These are phyloP conservation scores for Populus tremula DNA, from an alignment of 345 rosid genomes.

Conservation along the genomic window DNA sequence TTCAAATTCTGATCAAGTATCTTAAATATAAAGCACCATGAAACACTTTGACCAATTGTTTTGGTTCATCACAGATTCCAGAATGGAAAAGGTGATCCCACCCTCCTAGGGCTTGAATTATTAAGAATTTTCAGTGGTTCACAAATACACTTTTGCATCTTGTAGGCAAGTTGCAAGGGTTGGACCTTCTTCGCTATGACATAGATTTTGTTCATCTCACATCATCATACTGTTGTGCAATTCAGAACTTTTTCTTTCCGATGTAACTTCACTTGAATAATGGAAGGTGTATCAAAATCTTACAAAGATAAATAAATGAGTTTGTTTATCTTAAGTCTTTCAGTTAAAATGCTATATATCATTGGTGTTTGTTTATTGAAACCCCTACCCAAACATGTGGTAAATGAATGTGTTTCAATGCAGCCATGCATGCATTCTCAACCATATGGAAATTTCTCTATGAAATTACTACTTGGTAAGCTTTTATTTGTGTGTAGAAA, in stretches of 20 bases:
- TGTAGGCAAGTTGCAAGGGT: slow-evolving; percentile 33
- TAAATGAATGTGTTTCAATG: no score
- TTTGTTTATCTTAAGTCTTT: background rate
- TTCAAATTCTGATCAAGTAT: background rate
- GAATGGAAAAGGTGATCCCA: background rate
- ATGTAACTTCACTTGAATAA: background rate
- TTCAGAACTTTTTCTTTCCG: background rate
- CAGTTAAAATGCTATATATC: background rate
- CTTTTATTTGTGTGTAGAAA: no score
- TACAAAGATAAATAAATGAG: background rate
- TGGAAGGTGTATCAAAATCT: background rate
- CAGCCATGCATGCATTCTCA: no score
- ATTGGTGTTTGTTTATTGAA: no score
- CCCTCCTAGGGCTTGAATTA: background rate
- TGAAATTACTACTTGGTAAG: no score
- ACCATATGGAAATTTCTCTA: no score
- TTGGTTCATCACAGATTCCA: background rate
- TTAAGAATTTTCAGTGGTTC: background rate
- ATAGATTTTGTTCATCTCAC: background rate
- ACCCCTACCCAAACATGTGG: no score
- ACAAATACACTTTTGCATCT: background rate
- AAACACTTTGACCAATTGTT: background rate
- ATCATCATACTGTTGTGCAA: background rate
- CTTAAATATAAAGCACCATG: background rate
- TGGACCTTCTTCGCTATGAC: slow-evolving; percentile 29